phyloP scores from a whole-genome alignment of 2,329 filamentous ascomycete genomes.

The Teratosphaeria zuluensis region DNA sequence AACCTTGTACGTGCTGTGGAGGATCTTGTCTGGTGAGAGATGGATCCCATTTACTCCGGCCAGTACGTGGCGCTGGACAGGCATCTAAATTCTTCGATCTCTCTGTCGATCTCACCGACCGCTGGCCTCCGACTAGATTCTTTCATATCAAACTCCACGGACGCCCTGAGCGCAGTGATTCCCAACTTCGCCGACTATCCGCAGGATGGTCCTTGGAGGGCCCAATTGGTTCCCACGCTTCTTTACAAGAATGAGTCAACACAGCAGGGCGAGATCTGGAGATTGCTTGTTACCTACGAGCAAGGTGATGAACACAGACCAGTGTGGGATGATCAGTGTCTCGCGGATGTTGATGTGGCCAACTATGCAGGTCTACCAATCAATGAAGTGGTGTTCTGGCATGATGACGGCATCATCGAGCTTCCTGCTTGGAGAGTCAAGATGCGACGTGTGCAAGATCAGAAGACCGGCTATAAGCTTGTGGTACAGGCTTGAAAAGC shows the following conservation, averaged over 20 bases:
- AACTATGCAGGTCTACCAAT: constrained; percentile 18
- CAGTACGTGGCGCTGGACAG: no score
- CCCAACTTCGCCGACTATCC: no score
- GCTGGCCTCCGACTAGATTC: no score
- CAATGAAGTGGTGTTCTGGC: constrained; percentile 23
- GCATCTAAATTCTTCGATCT: no score
- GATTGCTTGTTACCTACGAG: constrained; percentile 12
- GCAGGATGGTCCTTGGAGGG: no score
- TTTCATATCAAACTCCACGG: no score
- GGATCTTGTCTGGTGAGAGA: no score
- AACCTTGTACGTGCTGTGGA: no score
- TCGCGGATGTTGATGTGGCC: constrained; percentile 15
- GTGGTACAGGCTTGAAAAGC: neutral
- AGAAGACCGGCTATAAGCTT: neutral
- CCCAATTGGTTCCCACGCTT: no score
- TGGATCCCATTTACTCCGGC: no score
- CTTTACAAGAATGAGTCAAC: constrained; percentile 13
- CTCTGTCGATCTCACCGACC: no score
- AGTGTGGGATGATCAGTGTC: constrained; percentile 17
- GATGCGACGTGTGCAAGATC: constrained; percentile 4
- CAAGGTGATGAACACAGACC: constrained; percentile 3
- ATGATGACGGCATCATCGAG: constrained; percentile 13
- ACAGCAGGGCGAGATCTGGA: constrained; percentile 20
- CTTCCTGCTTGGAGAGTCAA: constrained; percentile 19
- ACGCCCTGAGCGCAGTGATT: no score